Conservation (phyloP, 2,329 filamentous ascomycete genomes). For the Elsinoe australis region DNA sequence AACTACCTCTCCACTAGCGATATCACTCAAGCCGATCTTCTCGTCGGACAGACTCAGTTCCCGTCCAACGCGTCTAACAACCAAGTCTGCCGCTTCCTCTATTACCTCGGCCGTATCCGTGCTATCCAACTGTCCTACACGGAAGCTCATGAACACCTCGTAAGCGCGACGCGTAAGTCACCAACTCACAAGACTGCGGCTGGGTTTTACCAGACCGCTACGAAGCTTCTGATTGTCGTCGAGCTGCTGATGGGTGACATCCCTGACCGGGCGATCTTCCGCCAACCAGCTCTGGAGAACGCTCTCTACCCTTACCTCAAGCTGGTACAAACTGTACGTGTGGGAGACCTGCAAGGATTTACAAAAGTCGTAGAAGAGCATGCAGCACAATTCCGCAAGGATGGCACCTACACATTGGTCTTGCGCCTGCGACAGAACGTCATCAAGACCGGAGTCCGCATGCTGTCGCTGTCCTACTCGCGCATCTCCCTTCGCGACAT, state of each 20-base stretch:
- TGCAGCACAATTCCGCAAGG: slow-evolving; percentile 77
- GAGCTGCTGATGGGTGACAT: slow-evolving; percentile 98
- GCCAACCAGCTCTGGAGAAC: slow-evolving; percentile 76
- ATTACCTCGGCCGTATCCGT: slow-evolving; percentile 93
- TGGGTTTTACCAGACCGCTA: slow-evolving; percentile 92
- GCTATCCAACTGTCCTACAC: slow-evolving; percentile 96
- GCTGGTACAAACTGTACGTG: slow-evolving; percentile 87
- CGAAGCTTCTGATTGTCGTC: slow-evolving; percentile 92
- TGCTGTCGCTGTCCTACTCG: slow-evolving; percentile 98
- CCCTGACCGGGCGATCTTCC: slow-evolving; percentile 88
- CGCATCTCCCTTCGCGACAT: slow-evolving; percentile 96
- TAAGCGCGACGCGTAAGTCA: slow-evolving; percentile 88
- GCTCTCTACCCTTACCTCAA: slow-evolving; percentile 88
- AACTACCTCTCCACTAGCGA: slow-evolving; percentile 96
- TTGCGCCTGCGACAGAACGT: slow-evolving; percentile 94
- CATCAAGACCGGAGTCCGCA: slow-evolving; percentile 97
- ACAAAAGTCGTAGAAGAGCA: slow-evolving; percentile 76
- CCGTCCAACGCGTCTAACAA: slow-evolving; percentile 93
- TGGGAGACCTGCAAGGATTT: slow-evolving; percentile 93
- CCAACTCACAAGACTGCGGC: slow-evolving; percentile 81
- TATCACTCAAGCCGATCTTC: slow-evolving; percentile 90
- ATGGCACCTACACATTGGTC: slow-evolving; percentile 92
- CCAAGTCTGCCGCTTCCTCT: slow-evolving; percentile 93
- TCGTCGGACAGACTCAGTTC: slow-evolving; percentile 93
- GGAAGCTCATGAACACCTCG: slow-evolving; percentile 89